Evolutionary conservation across 192 early-diverging fungal genomes (phyloP).

Genomic region (Entrophospora sp.): DNA sequence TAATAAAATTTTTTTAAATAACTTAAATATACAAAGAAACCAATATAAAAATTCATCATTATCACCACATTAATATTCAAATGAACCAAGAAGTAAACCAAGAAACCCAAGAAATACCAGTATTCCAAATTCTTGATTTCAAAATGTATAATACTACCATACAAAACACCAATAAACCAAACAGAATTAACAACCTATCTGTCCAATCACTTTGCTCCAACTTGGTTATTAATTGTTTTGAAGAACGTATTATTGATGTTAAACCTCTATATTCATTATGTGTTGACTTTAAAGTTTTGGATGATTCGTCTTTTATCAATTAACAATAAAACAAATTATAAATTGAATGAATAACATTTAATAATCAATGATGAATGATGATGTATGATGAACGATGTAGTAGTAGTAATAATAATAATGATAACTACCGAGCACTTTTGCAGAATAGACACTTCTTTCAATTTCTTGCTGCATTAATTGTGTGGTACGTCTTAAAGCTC

Average conservation of each 20-base stretch:
- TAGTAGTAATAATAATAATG: no score
- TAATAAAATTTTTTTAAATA: no score
- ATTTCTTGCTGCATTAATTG: conserved; percentile 59
- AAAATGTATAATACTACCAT: conserved; percentile 55
- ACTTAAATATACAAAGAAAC: no score
- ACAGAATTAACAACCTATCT: conserved; percentile 49
- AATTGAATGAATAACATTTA: neutral
- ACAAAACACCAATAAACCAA: conserved; percentile 53
- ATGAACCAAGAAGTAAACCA: conserved; percentile 22
- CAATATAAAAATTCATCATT: no score
- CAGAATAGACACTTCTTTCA: conserved; percentile 48
- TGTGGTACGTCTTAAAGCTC: conserved; percentile 45
- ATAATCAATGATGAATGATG: neutral
- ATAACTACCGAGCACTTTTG: conserved; percentile 44
- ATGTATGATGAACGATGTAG: no score
- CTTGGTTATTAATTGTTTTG: conserved; percentile 53
- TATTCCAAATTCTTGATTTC: conserved; percentile 52
- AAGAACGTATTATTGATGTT: conserved; percentile 39
- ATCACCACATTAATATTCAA: no score
- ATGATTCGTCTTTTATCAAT: conserved; percentile 45
- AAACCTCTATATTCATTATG: conserved; percentile 49
- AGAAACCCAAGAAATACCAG: conserved; percentile 30
- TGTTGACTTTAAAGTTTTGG: conserved; percentile 40
- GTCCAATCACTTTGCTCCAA: conserved; percentile 61
- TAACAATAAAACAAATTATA: neutral